phyloP scores from a whole-genome alignment of 805 yeast genomes.

The Cyberlindnera bimundalis region DNA sequence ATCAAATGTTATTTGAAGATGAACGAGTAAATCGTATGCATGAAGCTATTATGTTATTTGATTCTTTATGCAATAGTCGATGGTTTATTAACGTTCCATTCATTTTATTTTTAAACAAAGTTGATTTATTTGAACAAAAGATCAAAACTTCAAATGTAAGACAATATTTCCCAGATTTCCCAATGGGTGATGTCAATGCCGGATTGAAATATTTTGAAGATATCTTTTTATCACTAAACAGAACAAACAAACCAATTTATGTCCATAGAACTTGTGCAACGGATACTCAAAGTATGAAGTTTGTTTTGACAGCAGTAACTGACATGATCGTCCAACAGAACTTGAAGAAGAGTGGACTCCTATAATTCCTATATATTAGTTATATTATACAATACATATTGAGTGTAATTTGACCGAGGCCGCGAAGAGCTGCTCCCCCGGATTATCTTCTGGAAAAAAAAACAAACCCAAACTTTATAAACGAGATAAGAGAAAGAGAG shows the following conservation, averaged over 20 bases:
- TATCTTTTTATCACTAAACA: constrained; percentile 60
- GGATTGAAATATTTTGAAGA: constrained; percentile 71
- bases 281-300: constrained; percentile 82
- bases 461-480: background rate
- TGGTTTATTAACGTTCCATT: constrained; percentile 88
- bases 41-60: constrained; percentile 83
- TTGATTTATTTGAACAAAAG: constrained; percentile 75
- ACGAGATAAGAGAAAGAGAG: too few relatives aligned
- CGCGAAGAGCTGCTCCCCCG: background rate
- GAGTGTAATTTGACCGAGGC: too few relatives aligned
- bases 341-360: constrained; percentile 69
- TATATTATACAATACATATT: too few relatives aligned
- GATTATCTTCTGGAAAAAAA: background rate
- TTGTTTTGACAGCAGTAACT: constrained; percentile 88
- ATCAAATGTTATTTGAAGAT: constrained; percentile 88
- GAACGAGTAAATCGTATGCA: constrained; percentile 84
- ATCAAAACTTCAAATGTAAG: constrained; percentile 61
- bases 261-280: constrained; percentile 96
- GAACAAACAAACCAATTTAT: constrained; percentile 69
- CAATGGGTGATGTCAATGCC: constrained; percentile 57
- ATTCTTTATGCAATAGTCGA: constrained; percentile 74
- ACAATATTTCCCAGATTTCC: constrained; percentile 74
- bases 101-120: constrained; percentile 84
- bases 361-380: too few relatives aligned
- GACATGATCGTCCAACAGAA: constrained; percentile 86